Conservation (phyloP, 176 grass and related monocot genomes). For the Triticum aestivum region DNA sequence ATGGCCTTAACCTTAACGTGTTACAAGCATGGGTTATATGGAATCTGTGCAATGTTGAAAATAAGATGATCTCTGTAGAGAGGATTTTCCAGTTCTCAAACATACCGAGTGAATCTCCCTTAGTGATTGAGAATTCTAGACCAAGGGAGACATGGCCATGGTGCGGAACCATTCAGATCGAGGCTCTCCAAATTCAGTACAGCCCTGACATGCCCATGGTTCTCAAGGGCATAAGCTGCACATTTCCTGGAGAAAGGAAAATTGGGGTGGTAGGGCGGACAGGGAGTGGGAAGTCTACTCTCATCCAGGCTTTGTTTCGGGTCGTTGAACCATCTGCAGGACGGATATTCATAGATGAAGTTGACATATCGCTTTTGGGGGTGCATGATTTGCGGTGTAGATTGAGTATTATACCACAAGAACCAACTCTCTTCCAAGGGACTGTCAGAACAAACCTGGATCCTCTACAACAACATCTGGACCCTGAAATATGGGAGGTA, state of each 20-base stretch:
- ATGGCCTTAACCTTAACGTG: conserved; percentile 84
- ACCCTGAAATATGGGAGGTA: conserved; percentile 90
- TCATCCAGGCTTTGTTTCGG: conserved; percentile 89
- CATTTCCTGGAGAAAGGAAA: conserved; percentile 81
- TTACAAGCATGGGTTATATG: conserved; percentile 94
- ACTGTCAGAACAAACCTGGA: conserved; percentile 79
- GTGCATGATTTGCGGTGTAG: conserved; percentile 76
- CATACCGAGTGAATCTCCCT: conserved; percentile 66
- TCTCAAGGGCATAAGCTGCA: conserved; percentile 81
- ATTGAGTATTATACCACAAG: conserved; percentile 91
- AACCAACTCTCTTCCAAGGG: conserved; percentile 90
- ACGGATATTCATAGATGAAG: conserved; percentile 66
- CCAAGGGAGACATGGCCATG: conserved; percentile 64
- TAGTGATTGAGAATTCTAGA: conserved; percentile 55
- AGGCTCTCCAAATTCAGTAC: conserved; percentile 68
- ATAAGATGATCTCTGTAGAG: conserved; percentile 96
- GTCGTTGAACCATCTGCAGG: conserved; percentile 78
- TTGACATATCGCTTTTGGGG: conserved; percentile 74
- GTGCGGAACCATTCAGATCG: conserved; percentile 64
- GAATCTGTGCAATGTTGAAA: conserved; percentile 90
- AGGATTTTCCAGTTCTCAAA: conserved; percentile 86
- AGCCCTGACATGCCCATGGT: conserved; percentile 55
- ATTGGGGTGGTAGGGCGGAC: conserved; percentile 90
- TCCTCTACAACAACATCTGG: conserved; percentile 60
- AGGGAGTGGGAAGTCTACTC: conserved; percentile 93